A percentile compares a stretch with the other conserved stretches of the same genome.
Evolutionary conservation across 306 rosid genomes (phyloP).

Genomic region (Casuarina equisetifolia): DNA sequence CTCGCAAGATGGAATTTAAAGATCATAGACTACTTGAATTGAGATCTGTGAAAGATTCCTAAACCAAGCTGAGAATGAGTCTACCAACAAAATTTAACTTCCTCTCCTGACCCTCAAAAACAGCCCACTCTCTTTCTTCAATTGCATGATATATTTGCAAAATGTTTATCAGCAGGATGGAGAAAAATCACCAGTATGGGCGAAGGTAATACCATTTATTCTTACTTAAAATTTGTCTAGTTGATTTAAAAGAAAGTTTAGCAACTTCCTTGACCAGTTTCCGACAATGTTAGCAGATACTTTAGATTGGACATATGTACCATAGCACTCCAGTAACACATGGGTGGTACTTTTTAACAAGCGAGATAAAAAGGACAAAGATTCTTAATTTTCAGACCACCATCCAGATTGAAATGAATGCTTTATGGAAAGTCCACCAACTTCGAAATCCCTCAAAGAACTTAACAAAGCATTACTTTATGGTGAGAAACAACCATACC

Average conservation of each 20-base stretch:
- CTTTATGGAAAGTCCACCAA: not conserved
- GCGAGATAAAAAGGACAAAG: not conserved
- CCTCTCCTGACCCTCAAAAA: not conserved
- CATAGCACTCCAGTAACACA: not conserved
- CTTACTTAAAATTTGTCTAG: not conserved
- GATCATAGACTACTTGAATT: not conserved
- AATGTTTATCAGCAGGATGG: not conserved
- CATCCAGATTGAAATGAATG: not conserved
- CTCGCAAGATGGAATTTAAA: not conserved
- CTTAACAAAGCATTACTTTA: not conserved
- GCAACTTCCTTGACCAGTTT: not conserved
- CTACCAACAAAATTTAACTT: not conserved
- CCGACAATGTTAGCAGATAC: not conserved
- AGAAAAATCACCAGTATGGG: not conserved
- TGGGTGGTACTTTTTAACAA: not conserved
- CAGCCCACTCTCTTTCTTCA: not conserved
- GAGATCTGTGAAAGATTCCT: not conserved
- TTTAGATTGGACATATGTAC: not conserved
- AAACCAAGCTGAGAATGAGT: not conserved
- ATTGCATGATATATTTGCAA: not conserved
- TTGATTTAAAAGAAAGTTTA: not conserved
- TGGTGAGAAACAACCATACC: slow-evolving; percentile 41
- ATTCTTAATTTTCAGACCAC: not conserved
- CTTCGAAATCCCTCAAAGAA: not conserved
- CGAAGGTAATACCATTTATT: not conserved